A percentile compares a stretch with the other conserved stretches of the same genome.
Evolutionary conservation across 78 protist species (phyloP).

Genomic region (Cavenderia fasciculata): DNA sequence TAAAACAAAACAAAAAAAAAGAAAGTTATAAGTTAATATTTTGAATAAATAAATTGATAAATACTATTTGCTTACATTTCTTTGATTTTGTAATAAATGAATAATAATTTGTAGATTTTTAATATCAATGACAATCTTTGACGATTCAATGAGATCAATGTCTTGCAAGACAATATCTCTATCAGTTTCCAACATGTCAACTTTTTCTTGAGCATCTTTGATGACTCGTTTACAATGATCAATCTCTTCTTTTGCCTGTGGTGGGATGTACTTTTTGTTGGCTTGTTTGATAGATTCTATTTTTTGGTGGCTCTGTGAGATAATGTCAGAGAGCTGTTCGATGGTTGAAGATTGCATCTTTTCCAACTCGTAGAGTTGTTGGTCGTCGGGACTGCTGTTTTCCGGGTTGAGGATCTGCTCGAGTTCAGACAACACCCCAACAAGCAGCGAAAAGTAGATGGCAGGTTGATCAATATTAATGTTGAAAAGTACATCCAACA

Average conservation of each 20-base stretch:
- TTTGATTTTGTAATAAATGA: background rate
- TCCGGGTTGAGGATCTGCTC: background rate
- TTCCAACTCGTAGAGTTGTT: background rate
- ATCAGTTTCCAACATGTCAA: too few relatives aligned
- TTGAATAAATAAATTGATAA: background rate
- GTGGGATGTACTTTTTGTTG: background rate
- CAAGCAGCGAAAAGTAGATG: background rate
- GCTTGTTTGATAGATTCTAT: too few relatives aligned
- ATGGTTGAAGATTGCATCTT: background rate
- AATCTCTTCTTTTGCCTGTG: background rate
- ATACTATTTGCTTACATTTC: background rate
- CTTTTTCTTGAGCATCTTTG: background rate
- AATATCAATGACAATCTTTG: background rate
- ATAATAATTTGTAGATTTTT: background rate
- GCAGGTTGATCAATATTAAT: background rate
- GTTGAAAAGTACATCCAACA: slow-evolving; percentile 25
- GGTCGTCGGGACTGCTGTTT: background rate
- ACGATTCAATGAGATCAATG: background rate
- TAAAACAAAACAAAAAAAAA: too few relatives aligned
- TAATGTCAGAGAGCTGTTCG: background rate
- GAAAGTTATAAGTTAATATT: background rate
- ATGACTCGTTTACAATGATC: background rate
- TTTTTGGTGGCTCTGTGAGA: too few relatives aligned
- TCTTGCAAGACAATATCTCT: background rate
- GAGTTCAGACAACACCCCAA: background rate